These are phyloP conservation scores for Penicillium sp. DNA, from an alignment of 2,329 filamentous ascomycete genomes.

Conservation along the genomic window DNA sequence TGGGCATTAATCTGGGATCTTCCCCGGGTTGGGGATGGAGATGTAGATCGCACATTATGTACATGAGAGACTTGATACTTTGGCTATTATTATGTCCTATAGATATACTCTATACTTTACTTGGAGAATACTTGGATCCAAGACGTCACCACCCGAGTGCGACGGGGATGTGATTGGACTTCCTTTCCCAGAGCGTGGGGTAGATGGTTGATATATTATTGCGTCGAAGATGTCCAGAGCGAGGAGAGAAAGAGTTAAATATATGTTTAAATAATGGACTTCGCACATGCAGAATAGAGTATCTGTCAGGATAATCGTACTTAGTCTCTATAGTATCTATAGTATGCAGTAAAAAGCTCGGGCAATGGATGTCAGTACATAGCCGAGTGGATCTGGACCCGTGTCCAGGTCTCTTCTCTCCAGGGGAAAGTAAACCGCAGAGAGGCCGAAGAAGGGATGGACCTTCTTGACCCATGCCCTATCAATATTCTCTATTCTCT, in stretches of 20 bases:
- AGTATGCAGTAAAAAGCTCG: background rate
- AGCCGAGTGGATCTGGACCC: slow-evolving; percentile 4
- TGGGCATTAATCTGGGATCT: slow-evolving; percentile 3
- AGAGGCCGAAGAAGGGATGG: slow-evolving; percentile 15
- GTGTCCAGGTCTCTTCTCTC: background rate
- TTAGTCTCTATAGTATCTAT: too few species aligned
- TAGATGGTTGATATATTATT: background rate
- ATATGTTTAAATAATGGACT: background rate
- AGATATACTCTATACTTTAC: background rate
- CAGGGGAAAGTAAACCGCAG: slow-evolving; percentile 11
- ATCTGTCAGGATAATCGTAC: background rate
- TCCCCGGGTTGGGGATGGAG: background rate
- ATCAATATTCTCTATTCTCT: slow-evolving; percentile 6
- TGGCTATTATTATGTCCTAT: background rate
- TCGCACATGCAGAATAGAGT: background rate
- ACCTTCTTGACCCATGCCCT: slow-evolving; percentile 2
- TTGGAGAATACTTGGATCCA: slow-evolving; percentile 11
- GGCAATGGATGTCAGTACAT: background rate
- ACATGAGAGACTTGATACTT: background rate
- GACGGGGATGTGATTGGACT: slow-evolving; percentile 15
- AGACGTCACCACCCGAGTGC: slow-evolving; percentile 27
- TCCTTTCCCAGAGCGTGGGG: background rate
- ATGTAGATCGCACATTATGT: background rate
- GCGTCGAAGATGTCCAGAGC: background rate
- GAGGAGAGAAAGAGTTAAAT: background rate